Percentiles rank a stretch among this genome's conserved stretches.
Evolutionary conservation across 176 grass and related monocot genomes (phyloP).

Genomic region (Carex scoparia): DNA sequence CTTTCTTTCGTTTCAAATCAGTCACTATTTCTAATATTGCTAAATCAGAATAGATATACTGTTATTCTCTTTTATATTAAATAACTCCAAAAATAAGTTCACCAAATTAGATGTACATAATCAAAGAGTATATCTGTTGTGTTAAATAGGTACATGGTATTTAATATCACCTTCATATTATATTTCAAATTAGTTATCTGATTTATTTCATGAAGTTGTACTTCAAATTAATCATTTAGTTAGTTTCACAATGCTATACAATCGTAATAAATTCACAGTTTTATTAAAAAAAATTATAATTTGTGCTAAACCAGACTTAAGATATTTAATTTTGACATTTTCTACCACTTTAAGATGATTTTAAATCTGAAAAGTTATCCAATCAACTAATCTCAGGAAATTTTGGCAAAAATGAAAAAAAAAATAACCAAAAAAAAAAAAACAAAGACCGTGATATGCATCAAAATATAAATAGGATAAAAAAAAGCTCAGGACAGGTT

Average conservation of each 20-base stretch:
- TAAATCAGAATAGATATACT: background rate
- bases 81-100: background rate
- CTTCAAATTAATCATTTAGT: no score
- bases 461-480: background rate
- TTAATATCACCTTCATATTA: background rate
- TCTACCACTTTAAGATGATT: background rate
- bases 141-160: background rate
- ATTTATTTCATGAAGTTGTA: background rate
- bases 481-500: background rate
- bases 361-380: background rate
- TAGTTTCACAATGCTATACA: no score
- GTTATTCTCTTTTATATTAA: background rate
- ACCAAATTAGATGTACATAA: background rate
- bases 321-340: no score
- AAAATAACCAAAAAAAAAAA: background rate
- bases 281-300: background rate
- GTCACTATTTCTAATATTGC: background rate
- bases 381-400: no score
- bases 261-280: no score
- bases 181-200: background rate
- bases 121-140: background rate
- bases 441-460: background rate
- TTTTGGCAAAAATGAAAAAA: background rate
- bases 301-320: background rate
- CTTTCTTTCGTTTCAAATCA: background rate